Conservation (phyloP, 306 rosid species). For the Castanea mollissima region DNA sequence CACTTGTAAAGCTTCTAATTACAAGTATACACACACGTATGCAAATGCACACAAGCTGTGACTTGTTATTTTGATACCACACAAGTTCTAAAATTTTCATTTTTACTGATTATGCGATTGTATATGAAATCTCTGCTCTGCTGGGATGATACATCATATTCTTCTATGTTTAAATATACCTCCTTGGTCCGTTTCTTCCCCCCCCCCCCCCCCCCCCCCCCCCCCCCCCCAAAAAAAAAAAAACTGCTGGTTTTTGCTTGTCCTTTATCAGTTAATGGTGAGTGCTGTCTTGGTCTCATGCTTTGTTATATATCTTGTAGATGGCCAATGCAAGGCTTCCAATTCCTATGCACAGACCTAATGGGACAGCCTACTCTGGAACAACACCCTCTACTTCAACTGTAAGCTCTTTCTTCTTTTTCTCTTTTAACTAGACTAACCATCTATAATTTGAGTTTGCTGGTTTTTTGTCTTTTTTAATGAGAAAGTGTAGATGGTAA, state of each 20-base stretch:
- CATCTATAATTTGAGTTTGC: neutral
- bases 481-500: neutral
- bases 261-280: neutral
- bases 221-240: too few relatives aligned
- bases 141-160: neutral
- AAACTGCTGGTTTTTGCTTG: neutral
- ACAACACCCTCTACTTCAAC: conserved; percentile 68
- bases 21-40: neutral
- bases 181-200: neutral
- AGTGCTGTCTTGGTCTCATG: neutral
- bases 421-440: neutral
- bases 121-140: neutral
- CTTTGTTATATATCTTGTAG: conserved; percentile 31
- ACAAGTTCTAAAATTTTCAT: neutral
- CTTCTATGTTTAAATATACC: neutral
- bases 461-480: neutral
- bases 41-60: neutral
- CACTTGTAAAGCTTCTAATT: neutral
- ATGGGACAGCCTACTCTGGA: conserved; percentile 64
- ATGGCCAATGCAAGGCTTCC: conserved; percentile 70
- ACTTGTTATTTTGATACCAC: neutral
- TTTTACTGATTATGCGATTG: neutral
- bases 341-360: conserved; percentile 72
- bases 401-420: conserved; percentile 43
- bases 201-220: too few relatives aligned